A percentile compares a stretch with the other conserved stretches of the same genome.
phyloP scores from a whole-genome alignment of 148 eudicot species.

The Simmondsia chinensis region DNA sequence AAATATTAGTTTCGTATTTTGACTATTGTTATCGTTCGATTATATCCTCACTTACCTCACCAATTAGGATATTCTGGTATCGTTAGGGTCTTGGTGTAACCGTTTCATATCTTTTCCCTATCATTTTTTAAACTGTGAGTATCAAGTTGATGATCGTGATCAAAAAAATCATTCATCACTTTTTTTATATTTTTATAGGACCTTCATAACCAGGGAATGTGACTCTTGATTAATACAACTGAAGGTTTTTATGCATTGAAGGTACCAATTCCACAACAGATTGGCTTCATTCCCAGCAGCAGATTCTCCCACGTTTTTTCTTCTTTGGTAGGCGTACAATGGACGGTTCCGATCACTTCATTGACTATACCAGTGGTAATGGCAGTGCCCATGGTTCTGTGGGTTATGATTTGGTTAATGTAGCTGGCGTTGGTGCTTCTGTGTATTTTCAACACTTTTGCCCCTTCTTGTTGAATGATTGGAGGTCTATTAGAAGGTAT shows the following conservation, averaged over 20 bases:
- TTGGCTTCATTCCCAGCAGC: constrained; percentile 63
- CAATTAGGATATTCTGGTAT: too few species aligned
- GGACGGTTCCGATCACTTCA: constrained; percentile 17
- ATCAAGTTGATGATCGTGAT: too few species aligned
- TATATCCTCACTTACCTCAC: too few species aligned
- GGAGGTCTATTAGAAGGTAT: constrained; percentile 84
- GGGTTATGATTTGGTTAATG: constrained; percentile 36
- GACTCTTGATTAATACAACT: too few species aligned
- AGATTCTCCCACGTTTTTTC: constrained; percentile 58
- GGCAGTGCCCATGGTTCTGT: constrained; percentile 11
- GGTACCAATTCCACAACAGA: constrained; percentile 68
- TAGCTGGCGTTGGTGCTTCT: constrained; percentile 89
- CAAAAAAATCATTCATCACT: not conserved
- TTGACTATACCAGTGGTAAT: constrained; percentile 4
- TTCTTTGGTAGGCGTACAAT: constrained; percentile 64
- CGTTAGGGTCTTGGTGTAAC: not conserved
- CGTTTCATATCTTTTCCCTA: not conserved
- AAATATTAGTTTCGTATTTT: too few species aligned
- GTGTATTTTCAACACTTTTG: constrained; percentile 49
- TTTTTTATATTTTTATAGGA: constrained; percentile 1
- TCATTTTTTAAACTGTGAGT: not conserved
- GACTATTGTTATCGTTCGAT: too few species aligned
- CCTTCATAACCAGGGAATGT: too few species aligned
- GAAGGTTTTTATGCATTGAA: constrained; percentile 9
- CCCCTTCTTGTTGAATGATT: constrained; percentile 65